Evolutionary conservation across 1,284 basidiomycete species (phyloP).

Genomic region (Puccinia sorghi): DNA sequence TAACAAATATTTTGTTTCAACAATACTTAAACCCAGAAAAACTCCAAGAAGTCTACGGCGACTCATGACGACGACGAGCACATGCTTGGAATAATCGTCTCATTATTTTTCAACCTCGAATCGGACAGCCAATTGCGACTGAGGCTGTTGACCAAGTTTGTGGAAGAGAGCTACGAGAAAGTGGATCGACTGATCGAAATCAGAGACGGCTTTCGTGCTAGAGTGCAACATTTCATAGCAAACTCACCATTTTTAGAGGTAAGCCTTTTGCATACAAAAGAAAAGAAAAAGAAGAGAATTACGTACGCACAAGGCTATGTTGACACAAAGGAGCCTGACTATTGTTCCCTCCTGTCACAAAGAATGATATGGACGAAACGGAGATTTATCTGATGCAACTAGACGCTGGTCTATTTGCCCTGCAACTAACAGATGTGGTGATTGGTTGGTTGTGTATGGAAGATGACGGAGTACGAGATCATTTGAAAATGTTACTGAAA

Average conservation of each 20-base stretch:
- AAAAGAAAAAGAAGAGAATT: conserved; percentile 7
- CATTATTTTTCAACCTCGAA: conserved; percentile 81
- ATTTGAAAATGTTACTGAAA: conserved; percentile 72
- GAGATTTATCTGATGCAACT: conserved; percentile 78
- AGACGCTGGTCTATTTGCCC: conserved; percentile 79
- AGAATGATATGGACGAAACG: conserved; percentile 70
- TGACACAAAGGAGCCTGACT: background rate
- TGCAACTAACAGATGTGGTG: conserved; percentile 90
- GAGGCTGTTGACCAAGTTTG: conserved; percentile 87
- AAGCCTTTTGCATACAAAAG: conserved; percentile 49
- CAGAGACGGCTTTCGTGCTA: conserved; percentile 68
- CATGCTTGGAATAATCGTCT: conserved; percentile 80
- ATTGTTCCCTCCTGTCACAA: conserved; percentile 62
- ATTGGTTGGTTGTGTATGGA: conserved; percentile 96
- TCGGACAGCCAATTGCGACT: conserved; percentile 80
- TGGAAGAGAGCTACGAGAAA: conserved; percentile 87
- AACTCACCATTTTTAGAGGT: conserved; percentile 71
- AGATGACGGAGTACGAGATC: conserved; percentile 84
- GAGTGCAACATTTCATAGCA: conserved; percentile 66
- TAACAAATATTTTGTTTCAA: background rate
- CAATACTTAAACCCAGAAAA: conserved; percentile 26
- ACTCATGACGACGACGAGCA: conserved; percentile 81
- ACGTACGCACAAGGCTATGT: background rate
- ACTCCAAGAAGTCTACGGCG: conserved; percentile 24
- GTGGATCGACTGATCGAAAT: conserved; percentile 87